phyloP scores from a whole-genome alignment of 768 basidiomycete species.

The Tremella yokohamensis region DNA sequence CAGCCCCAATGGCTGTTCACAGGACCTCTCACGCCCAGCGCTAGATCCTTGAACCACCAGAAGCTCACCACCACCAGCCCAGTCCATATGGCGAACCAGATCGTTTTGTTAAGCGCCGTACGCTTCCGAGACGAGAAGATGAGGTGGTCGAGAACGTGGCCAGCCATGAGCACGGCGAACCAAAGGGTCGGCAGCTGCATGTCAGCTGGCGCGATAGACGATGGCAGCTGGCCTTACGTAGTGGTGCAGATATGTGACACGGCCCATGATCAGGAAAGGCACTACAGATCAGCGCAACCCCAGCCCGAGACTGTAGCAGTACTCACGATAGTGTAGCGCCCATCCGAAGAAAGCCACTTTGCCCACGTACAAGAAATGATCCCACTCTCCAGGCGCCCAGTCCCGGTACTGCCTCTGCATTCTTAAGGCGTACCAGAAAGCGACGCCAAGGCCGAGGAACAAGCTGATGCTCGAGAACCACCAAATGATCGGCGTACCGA shows the following conservation, averaged over 20 bases:
- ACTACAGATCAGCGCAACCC: conserved; percentile 55
- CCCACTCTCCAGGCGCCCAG: conserved; percentile 89
- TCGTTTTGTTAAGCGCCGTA: conserved; percentile 61
- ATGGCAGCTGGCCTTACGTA: conserved; percentile 61
- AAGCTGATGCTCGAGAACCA: conserved; percentile 75
- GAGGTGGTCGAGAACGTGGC: conserved; percentile 87
- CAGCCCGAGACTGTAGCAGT: background rate
- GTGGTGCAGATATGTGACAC: conserved; percentile 87
- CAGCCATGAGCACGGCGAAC: conserved; percentile 88
- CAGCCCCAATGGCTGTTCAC: conserved; percentile 74
- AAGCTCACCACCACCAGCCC: conserved; percentile 68
- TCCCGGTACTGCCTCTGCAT: conserved; percentile 85
- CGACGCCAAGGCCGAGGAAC: conserved; percentile 51
- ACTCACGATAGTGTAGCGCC: conserved; percentile 81
- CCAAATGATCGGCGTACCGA: conserved; percentile 90
- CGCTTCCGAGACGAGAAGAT: conserved; percentile 65
- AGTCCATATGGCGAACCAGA: conserved; percentile 65
- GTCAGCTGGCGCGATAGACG: background rate
- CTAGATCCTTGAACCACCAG: conserved; percentile 90
- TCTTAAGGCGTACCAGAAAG: conserved; percentile 68
- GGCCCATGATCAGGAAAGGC: conserved; percentile 97
- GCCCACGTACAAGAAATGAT: conserved; percentile 85
- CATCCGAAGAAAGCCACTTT: conserved; percentile 91
- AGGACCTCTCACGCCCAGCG: conserved; percentile 89
- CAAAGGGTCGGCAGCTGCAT: conserved; percentile 86